Conservation (phyloP, 768 basidiomycete genomes). For the Phylloporus sp. region DNA sequence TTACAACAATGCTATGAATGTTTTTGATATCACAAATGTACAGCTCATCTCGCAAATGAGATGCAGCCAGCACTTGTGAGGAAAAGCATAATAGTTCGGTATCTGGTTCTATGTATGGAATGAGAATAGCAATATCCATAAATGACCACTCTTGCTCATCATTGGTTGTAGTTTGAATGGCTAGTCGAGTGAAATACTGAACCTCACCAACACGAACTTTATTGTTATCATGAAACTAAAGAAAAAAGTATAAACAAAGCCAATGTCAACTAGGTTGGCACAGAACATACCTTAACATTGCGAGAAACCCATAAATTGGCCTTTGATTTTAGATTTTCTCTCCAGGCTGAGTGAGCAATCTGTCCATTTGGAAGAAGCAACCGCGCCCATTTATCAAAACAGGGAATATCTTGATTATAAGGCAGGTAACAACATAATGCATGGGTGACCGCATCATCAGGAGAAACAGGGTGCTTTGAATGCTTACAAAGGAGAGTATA, state of each 20-base stretch:
- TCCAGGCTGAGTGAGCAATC: constrained; percentile 12
- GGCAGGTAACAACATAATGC: no score
- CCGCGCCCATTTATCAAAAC: constrained; percentile 3
- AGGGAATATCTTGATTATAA: no score
- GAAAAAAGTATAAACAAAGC: background rate
- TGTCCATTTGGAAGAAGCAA: constrained; percentile 22
- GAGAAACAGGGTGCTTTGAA: no score
- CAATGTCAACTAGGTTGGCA: no score
- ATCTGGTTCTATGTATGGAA: background rate
- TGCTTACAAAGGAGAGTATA: no score
- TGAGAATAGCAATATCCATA: constrained; percentile 14
- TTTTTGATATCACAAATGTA: constrained; percentile 9
- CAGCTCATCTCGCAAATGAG: constrained; percentile 13
- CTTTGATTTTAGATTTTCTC: background rate
- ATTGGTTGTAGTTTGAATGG: background rate
- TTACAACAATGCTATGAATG: constrained; percentile 23
- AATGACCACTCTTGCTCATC: background rate
- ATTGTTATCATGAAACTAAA: background rate
- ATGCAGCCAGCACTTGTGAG: constrained; percentile 17
- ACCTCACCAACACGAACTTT: constrained; percentile 19
- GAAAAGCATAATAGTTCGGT: constrained; percentile 4
- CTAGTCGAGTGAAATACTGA: constrained; percentile 10
- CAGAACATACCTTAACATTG: constrained; percentile 19
- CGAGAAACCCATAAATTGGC: constrained; percentile 2
- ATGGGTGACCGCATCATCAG: no score